Base-by-base conservation (phyloP, 1,284 basidiomycete species). In the Pseudozyma pruni region DNA sequence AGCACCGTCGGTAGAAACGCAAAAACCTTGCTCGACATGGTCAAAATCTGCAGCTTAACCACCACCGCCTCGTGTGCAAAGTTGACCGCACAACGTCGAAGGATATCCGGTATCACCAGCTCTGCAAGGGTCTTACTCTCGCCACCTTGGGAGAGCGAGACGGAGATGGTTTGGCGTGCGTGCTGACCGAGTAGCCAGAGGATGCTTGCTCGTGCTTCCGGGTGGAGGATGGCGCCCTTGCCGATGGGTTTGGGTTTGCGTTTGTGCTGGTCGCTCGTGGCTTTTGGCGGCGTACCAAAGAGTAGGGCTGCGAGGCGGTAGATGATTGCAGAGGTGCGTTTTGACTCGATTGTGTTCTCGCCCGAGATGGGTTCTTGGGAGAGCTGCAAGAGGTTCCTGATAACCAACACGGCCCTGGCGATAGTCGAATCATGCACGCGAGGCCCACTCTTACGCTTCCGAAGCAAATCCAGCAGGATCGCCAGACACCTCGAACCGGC, bases 121-220 rank as follows among this genome's bases (percentile, higher is more conserved):
- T 78, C 72, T 8, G 76, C 74, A 1, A 81, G 43, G 13, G 77
- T 78, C 39, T 39, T 32, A 16, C 22, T 44, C 31, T 51, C 44
- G 19, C 20, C 20, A 48, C 20, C 22, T 38, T 1, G 40, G 17
- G 25, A 42, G 44, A 1, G 49, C 16, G 47, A 52, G 23, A 54
- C 42, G 1, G 55, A 38, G 41, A 64, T 46, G 20, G 32, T 19
- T 31, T 59, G 56, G 37, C 59, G 58, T 13, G 71, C 72, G 38
- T 81, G 68, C 37, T 81, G 78, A 7, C 80, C 80, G 16, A 82
- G 48, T 23, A 81, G 54, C 79, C 79, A 82, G 38, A 76, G 71
- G 29, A 80, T 70, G 45, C 45, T 62, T 4, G 73, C 74, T 40
- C 77, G n/a, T 14, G 73, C 75, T 20, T 53, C 54, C 0, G 63